phyloP scores from a whole-genome alignment of 2,329 filamentous ascomycete species.

The Massarina eburnea region DNA sequence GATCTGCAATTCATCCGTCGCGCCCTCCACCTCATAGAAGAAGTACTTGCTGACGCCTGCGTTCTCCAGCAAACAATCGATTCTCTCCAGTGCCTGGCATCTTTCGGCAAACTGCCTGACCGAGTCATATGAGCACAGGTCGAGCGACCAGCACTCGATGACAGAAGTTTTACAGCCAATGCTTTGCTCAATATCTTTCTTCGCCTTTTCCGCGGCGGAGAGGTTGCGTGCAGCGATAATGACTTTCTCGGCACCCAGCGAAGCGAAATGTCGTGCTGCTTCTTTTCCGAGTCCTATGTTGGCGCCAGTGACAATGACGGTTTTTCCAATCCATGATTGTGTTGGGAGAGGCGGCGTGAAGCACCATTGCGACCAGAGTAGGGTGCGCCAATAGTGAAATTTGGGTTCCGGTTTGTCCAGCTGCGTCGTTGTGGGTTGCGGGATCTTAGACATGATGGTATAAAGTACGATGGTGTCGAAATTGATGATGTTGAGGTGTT shows the following conservation, averaged over 20 bases:
- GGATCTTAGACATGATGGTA: too few relatives aligned
- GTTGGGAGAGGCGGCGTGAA: slow-evolving; percentile 26
- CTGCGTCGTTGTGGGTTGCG: too few relatives aligned
- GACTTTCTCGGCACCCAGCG: slow-evolving; percentile 35
- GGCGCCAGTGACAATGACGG: slow-evolving; percentile 48
- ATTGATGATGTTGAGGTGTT: too few relatives aligned
- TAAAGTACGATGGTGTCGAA: too few relatives aligned
- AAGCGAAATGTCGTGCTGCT: slow-evolving; percentile 41
- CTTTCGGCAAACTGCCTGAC: slow-evolving; percentile 35
- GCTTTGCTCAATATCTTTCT: slow-evolving; percentile 38
- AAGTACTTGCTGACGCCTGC: slow-evolving; percentile 30
- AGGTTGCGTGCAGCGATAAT: slow-evolving; percentile 47
- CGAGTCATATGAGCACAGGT: slow-evolving; percentile 43
- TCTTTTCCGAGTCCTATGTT: slow-evolving; percentile 43
- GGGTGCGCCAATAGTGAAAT: too few relatives aligned
- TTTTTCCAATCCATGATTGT: slow-evolving; percentile 23
- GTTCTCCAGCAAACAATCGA: slow-evolving; percentile 40
- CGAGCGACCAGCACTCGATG: slow-evolving; percentile 50
- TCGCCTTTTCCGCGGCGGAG: slow-evolving; percentile 43
- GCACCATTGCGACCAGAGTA: too few relatives aligned
- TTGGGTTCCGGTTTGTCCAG: too few relatives aligned
- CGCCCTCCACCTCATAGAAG: slow-evolving; percentile 22
- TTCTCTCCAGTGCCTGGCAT: slow-evolving; percentile 20
- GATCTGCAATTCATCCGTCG: slow-evolving; percentile 16
- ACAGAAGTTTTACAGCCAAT: slow-evolving; percentile 36